Evolutionary conservation across 139 green algal species (phyloP).

Genomic region (Picochlorum sp.): DNA sequence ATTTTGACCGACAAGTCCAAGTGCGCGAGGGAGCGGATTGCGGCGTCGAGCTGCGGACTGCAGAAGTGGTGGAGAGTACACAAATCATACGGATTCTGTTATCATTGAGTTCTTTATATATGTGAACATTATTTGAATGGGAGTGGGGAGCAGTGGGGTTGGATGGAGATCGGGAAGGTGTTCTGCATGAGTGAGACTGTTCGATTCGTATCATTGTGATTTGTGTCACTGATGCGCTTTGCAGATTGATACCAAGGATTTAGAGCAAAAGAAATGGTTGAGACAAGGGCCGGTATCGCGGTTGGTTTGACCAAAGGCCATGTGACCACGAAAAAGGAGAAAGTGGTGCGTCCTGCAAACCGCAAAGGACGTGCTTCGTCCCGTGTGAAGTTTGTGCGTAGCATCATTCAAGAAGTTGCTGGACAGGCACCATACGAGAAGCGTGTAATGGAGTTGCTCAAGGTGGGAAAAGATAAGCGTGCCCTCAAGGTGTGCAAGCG

Average conservation of each 20-base stretch:
- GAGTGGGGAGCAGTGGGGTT: too few relatives aligned
- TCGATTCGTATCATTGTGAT: not conserved
- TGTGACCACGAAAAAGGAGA: constrained; percentile 60
- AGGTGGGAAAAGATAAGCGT: constrained; percentile 90
- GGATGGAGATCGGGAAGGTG: too few relatives aligned
- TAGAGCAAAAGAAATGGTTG: constrained; percentile 24
- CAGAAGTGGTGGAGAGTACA: too few relatives aligned
- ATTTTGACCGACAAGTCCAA: too few relatives aligned
- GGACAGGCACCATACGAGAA: constrained; percentile 92
- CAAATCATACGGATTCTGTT: too few relatives aligned
- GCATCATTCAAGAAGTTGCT: constrained; percentile 83
- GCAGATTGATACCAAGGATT: too few relatives aligned
- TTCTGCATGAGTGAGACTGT: too few relatives aligned
- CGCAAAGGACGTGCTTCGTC: constrained; percentile 75
- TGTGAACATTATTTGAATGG: too few relatives aligned
- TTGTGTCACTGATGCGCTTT: too few relatives aligned
- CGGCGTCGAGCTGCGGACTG: too few relatives aligned
- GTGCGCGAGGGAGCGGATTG: too few relatives aligned
- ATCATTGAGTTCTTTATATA: too few relatives aligned
- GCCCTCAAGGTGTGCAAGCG: constrained; percentile 92
- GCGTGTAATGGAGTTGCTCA: constrained; percentile 87
- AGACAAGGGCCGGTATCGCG: constrained; percentile 52
- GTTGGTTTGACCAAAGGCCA: constrained; percentile 84
- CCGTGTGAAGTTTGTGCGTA: constrained; percentile 76
- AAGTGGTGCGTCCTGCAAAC: constrained; percentile 32